Evolutionary conservation across 139 green algal genomes (phyloP).

Genomic region (Micractinium conductrix): DNA sequence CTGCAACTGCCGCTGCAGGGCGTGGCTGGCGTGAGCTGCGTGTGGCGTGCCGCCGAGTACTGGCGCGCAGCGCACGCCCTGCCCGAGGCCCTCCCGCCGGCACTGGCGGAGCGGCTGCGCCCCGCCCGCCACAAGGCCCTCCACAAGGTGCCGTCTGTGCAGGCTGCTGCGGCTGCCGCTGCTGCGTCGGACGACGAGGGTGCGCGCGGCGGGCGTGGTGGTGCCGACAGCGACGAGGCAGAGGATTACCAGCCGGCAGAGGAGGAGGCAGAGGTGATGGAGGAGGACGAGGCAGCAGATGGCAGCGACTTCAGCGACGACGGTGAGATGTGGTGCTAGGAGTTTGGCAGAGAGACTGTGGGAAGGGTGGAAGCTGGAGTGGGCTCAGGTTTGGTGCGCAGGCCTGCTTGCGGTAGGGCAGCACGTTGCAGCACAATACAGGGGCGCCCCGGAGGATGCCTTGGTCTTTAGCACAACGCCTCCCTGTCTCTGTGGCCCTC

Average conservation of each 20-base stretch:
- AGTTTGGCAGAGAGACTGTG: neutral
- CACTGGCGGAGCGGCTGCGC: constrained; percentile 42
- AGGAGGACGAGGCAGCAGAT: neutral
- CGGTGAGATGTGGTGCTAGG: too few species aligned
- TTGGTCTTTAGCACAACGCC: too few species aligned
- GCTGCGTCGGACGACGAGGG: constrained; percentile 8
- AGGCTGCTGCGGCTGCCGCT: neutral
- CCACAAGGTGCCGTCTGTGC: constrained; percentile 4
- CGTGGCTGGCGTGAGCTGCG: constrained; percentile 45
- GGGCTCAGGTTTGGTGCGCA: too few species aligned
- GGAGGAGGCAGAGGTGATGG: constrained; percentile 14
- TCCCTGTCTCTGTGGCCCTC: neutral
- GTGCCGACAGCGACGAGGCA: neutral
- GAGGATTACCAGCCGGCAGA: constrained; percentile 15
- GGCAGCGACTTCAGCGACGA: constrained; percentile 33
- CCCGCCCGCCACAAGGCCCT: constrained; percentile 22
- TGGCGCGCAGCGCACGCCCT: constrained; percentile 32
- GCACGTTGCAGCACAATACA: too few species aligned
- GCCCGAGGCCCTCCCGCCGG: constrained; percentile 27
- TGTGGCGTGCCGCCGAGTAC: constrained; percentile 44
- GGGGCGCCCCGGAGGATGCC: too few species aligned
- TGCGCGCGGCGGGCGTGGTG: neutral
- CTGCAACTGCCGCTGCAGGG: constrained; percentile 18
- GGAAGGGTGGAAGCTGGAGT: neutral
- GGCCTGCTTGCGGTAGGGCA: too few species aligned